Conservation (phyloP, 352 stramenopile genomes). For the Globisporangium sylvaticum region DNA sequence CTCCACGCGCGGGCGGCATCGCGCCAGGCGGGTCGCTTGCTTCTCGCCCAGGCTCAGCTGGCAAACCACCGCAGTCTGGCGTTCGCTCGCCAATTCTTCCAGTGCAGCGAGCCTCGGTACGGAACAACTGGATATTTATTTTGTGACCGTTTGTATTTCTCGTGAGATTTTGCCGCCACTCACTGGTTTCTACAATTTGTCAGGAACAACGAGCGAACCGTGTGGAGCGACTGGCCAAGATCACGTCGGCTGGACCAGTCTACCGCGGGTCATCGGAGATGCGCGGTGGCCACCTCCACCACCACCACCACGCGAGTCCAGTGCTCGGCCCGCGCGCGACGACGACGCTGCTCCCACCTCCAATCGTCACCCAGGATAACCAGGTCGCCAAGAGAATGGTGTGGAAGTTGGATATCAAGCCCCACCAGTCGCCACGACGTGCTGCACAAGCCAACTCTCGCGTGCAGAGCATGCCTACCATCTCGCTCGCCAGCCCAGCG, state of each 20-base stretch:
- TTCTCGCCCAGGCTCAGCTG: constrained; percentile 11
- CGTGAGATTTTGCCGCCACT: neutral
- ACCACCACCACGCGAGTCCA: constrained; percentile 29
- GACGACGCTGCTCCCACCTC: constrained; percentile 18
- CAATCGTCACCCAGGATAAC: constrained; percentile 20
- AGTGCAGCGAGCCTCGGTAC: constrained; percentile 28
- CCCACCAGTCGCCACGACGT: constrained; percentile 65
- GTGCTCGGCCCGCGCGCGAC: constrained; percentile 44
- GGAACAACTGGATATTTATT: neutral
- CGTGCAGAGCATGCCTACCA: constrained; percentile 2
- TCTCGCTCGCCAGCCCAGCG: constrained; percentile 1
- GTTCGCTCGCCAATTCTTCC: constrained; percentile 39
- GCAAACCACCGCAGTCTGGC: neutral
- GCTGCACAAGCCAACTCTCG: constrained; percentile 26
- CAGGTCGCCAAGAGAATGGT: constrained; percentile 35
- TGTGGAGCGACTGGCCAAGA: constrained; percentile 62
- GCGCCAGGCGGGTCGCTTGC: constrained; percentile 14
- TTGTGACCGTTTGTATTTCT: neutral
- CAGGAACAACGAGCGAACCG: constrained; percentile 16
- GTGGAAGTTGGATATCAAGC: constrained; percentile 71
- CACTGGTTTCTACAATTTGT: neutral
- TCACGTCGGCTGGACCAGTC: constrained; percentile 40
- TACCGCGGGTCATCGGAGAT: constrained; percentile 22
- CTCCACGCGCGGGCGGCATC: constrained; percentile 5
- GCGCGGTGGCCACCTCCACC: constrained; percentile 15